Base-by-base conservation (phyloP, 495 filamentous ascomycete species). In the Penicillium herquei region DNA sequence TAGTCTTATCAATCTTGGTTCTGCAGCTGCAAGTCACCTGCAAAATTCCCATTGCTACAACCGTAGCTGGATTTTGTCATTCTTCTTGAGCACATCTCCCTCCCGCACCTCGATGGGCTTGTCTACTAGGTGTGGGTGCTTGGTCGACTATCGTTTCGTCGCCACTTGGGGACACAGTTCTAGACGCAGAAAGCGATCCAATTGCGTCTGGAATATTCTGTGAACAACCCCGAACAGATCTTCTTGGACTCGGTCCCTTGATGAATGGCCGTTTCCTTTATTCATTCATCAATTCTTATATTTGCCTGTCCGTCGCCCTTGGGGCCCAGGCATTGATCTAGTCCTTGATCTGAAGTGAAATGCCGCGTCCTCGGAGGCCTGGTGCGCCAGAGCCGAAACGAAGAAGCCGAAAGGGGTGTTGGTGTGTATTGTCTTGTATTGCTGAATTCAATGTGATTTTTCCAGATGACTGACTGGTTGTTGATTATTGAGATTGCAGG, bases 371-470 rank as follows among this genome's bases (percentile, higher is more conserved):
- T 43, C 82, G 84, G 75, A 80, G 81, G 65, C 76, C 82, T 64
- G 84, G 84, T 63, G 83, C 81, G 51, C 82, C 83, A 45, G 82
- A 85, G 71, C 84, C 85, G 10, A 89, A 87, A 70, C 77, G 81
- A 63, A 78, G 90, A 67, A 92, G 88, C 64, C 82, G 90, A 42
- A 91, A 88, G 73, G 90, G 90, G 58, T 96, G 90, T 72, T 92
- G 90, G 90, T 92, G 72, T 76, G 84, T 78, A 14, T 33, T 16
- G 13, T 14, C 30, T 53, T 33, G 2, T 1, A 4, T 9, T 43
- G 9, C 34, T 6, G 17, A 30, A 44, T 42, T 8, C 3, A 30
- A 13, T 13, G 11, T 0, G 14, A 6, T 6, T 9, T 26, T 34
- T 33, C 2, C 26, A 13, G 34, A 49, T 10, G 16, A 49, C 10